A percentile compares a stretch with the other conserved stretches of the same genome.
phyloP scores from a whole-genome alignment of 2,329 filamentous ascomycete species.

The Pyrenophora seminiperda region DNA sequence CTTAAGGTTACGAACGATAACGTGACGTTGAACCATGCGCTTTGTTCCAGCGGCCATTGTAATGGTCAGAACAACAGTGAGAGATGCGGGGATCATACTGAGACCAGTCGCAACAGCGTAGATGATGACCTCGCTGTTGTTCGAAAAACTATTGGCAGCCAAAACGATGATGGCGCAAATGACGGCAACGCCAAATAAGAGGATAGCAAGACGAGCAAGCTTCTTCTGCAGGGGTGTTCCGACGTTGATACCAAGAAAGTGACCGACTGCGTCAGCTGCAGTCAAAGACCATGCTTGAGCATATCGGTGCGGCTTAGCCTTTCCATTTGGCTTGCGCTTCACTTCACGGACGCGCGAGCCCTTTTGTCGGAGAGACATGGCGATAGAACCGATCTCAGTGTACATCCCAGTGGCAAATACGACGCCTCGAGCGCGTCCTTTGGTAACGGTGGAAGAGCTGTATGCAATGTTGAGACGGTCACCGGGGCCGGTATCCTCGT shows the following conservation, averaged over 20 bases:
- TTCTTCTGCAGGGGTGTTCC: conserved; percentile 49
- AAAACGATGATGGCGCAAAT: conserved; percentile 49
- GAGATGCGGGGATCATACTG: conserved; percentile 47
- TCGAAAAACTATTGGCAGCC: conserved; percentile 44
- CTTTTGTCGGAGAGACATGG: conserved; percentile 43
- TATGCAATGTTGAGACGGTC: conserved; percentile 69
- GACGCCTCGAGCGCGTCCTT: conserved; percentile 70
- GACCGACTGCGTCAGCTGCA: conserved; percentile 45
- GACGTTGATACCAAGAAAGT: conserved; percentile 50
- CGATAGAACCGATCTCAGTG: conserved; percentile 76
- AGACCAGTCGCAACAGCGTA: conserved; percentile 49
- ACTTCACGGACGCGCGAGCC: conserved; percentile 27
- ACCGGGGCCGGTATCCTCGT: conserved; percentile 63
- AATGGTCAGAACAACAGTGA: conserved; percentile 48
- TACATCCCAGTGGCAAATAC: conserved; percentile 71
- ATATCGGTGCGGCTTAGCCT: conserved; percentile 44
- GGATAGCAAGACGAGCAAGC: conserved; percentile 41
- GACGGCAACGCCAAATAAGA: conserved; percentile 46
- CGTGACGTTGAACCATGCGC: conserved; percentile 43
- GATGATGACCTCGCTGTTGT: conserved; percentile 46
- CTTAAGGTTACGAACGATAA: conserved; percentile 45
- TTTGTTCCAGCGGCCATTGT: conserved; percentile 49
- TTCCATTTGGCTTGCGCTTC: conserved; percentile 48
- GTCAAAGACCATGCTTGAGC: conserved; percentile 61
- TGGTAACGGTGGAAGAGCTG: conserved; percentile 71